These are phyloP conservation scores for Dentipellis sp. DNA, from an alignment of 768 basidiomycete species.

Conservation along the genomic window DNA sequence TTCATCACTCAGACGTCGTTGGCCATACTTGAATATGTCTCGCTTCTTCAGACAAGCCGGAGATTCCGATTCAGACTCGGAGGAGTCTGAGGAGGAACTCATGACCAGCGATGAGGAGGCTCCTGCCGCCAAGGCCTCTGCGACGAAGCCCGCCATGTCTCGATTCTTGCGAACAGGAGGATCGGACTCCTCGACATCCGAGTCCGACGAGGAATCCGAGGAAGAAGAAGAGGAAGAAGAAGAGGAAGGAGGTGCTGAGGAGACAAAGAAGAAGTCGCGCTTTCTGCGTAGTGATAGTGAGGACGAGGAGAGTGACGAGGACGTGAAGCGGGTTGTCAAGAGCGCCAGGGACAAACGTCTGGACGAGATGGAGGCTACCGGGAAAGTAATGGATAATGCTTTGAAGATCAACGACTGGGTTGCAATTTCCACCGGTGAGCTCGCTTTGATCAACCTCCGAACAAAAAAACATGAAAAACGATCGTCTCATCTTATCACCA, in stretches of 20 bases:
- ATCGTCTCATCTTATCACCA: conserved; percentile 23
- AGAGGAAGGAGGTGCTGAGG: conserved; percentile 26
- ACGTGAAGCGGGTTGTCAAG: conserved; percentile 61
- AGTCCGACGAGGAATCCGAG: conserved; percentile 38
- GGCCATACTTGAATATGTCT: conserved; percentile 44
- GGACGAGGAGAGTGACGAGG: conserved; percentile 55
- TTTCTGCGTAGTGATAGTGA: conserved; percentile 35
- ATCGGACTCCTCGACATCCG: conserved; percentile 34
- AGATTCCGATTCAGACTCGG: conserved; percentile 77
- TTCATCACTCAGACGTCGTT: neutral
- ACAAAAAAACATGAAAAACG: neutral
- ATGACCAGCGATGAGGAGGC: conserved; percentile 69
- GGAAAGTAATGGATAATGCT: conserved; percentile 89
- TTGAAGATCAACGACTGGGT: conserved; percentile 97
- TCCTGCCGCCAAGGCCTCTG: conserved; percentile 32
- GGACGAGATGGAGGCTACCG: conserved; percentile 91
- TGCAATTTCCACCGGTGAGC: conserved; percentile 76
- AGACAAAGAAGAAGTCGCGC: conserved; percentile 30
- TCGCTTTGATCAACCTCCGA: neutral
- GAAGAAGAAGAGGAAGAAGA: conserved; percentile 39
- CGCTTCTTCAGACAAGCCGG: conserved; percentile 83
- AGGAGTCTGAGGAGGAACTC: conserved; percentile 58
- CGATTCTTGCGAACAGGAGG: conserved; percentile 65
- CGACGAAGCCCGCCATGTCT: conserved; percentile 60
- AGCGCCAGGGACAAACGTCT: conserved; percentile 88